phyloP scores from a whole-genome alignment of 2,329 filamentous ascomycete species.

The Ilyonectria destructans region DNA sequence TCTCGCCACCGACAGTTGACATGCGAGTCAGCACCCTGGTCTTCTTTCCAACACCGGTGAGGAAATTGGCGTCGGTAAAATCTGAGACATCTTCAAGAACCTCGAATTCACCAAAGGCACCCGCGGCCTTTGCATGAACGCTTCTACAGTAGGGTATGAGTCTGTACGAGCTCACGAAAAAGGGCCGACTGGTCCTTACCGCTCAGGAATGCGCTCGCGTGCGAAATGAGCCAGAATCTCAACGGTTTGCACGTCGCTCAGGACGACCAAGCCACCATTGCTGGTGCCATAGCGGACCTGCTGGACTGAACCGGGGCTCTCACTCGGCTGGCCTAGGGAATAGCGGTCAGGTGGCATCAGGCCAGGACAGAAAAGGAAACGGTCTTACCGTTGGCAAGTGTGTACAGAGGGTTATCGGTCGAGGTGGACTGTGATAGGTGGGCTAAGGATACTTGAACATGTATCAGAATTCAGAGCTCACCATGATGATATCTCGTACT shows the following conservation, averaged over 20 bases:
- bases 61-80: conserved; percentile 67
- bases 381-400: conserved; percentile 35
- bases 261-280: conserved; percentile 59
- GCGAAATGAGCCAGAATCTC: conserved; percentile 72
- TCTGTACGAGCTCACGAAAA: too few relatives aligned
- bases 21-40: conserved; percentile 75
- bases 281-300: conserved; percentile 46
- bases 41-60: conserved; percentile 69
- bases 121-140: conserved; percentile 53
- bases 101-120: conserved; percentile 72
- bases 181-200: conserved; percentile 41
- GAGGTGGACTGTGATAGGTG: too few relatives aligned
- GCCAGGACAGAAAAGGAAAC: background rate
- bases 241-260: conserved; percentile 69
- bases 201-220: conserved; percentile 73
- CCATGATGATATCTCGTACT: too few relatives aligned
- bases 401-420: conserved; percentile 19
- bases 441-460: too few relatives aligned
- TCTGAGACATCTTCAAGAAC: conserved; percentile 69
- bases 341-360: too few relatives aligned
- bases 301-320: conserved; percentile 43
- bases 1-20: conserved; percentile 78
- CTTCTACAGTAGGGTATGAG: conserved; percentile 25
- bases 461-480: too few relatives aligned
- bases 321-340: conserved; percentile 42